Percentiles rank a stretch among this genome's conserved stretches.
Conservation (phyloP, 1,284 basidiomycete genomes). For the Mycosarcoma mackinlayi region DNA sequence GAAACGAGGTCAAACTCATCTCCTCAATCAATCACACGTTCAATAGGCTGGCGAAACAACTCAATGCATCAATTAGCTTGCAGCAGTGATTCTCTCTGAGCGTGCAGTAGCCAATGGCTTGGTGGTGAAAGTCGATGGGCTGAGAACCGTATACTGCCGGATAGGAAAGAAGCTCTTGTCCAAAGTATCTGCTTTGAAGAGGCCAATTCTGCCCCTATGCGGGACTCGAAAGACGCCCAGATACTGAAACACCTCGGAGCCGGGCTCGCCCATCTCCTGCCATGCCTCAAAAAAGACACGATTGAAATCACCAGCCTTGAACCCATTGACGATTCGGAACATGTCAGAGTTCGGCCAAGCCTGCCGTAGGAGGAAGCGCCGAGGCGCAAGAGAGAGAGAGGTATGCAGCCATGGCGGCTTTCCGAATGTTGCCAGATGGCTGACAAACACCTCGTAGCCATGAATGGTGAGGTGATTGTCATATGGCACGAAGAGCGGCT, state of each 20-base stretch:
- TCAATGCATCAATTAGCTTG: too few species aligned
- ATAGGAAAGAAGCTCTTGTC: not conserved
- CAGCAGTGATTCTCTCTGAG: too few species aligned
- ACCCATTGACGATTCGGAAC: not conserved
- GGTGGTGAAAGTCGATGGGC: not conserved
- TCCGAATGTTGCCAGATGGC: too few species aligned
- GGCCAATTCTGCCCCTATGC: too few species aligned
- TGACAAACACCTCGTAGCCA: not conserved
- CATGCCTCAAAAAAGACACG: slow-evolving; percentile 3
- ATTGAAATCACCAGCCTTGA: not conserved
- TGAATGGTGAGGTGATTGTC: not conserved
- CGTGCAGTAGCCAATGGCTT: not conserved
- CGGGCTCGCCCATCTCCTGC: not conserved
- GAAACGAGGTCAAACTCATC: not conserved
- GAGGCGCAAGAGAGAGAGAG: not conserved
- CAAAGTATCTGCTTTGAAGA: not conserved
- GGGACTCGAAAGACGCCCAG: slow-evolving; percentile 3
- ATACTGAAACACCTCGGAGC: slow-evolving; percentile 1
- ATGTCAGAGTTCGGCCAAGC: not conserved
- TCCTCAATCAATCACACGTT: too few species aligned
- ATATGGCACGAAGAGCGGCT: not conserved
- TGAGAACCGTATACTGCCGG: not conserved
- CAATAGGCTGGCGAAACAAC: too few species aligned
- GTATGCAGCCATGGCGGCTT: not conserved
- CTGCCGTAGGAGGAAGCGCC: slow-evolving; percentile 3